Percentiles rank a stretch among this genome's conserved stretches.
These are phyloP conservation scores for Pythium rhizo-oryzae DNA, from an alignment of 352 stramenopile genomes.

Conservation along the genomic window DNA sequence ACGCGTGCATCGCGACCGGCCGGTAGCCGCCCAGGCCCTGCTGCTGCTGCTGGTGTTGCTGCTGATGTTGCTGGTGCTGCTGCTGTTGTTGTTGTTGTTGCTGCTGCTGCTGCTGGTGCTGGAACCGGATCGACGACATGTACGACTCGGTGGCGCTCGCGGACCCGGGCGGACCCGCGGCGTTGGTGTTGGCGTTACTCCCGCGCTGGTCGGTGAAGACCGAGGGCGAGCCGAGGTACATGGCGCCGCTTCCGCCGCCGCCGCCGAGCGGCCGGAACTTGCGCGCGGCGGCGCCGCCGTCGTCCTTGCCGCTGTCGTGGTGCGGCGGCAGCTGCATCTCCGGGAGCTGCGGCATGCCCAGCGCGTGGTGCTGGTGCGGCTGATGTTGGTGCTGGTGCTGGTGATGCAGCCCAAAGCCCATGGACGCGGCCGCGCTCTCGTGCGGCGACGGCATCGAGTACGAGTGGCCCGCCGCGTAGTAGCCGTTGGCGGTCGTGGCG, in stretches of 20 bases:
- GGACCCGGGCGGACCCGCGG: not conserved
- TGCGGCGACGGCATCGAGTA: constrained; percentile 22
- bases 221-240: constrained; percentile 25
- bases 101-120: constrained; percentile 29
- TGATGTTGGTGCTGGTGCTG: constrained; percentile 20
- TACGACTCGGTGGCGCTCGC: constrained; percentile 18
- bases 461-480: constrained; percentile 8
- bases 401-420: constrained; percentile 22
- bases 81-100: constrained; percentile 22
- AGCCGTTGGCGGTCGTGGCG: too few species aligned
- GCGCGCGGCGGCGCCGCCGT: constrained; percentile 18
- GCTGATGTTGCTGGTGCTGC: constrained; percentile 23
- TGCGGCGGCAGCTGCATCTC: constrained; percentile 30
- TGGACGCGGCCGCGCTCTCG: constrained; percentile 6
- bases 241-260: not conserved
- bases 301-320: constrained; percentile 24
- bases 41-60: constrained; percentile 27
- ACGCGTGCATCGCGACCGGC: constrained; percentile 23
- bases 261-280: constrained; percentile 25
- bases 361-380: constrained; percentile 3
- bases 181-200: not conserved
- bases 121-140: constrained; percentile 27
- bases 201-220: constrained; percentile 10
- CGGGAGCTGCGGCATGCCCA: constrained; percentile 29
- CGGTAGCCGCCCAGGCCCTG: constrained; percentile 22